Evolutionary conservation across 2,329 filamentous ascomycete species (phyloP).

Genomic region (Fusarium sp.): DNA sequence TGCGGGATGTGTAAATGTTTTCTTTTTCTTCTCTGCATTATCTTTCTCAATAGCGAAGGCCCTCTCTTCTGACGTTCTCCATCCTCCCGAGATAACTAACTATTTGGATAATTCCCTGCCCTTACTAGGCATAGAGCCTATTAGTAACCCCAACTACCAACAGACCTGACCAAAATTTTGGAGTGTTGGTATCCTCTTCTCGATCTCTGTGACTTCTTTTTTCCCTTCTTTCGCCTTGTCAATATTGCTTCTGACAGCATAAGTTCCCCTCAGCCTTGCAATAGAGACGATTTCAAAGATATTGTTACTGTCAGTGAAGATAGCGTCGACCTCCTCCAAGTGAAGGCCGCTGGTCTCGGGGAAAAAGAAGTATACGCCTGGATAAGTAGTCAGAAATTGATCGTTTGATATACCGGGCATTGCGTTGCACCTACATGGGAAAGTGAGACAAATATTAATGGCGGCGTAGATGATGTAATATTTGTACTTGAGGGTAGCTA

Average conservation of each 20-base stretch:
- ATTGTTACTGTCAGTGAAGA: not conserved
- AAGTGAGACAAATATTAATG: slow-evolving; percentile 1
- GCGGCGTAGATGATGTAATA: slow-evolving; percentile 13
- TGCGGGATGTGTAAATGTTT: no score
- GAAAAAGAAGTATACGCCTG: slow-evolving; percentile 5
- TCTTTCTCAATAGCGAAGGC: no score
- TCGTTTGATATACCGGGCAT: accelerated
- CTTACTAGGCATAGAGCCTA: no score
- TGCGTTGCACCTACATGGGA: not conserved
- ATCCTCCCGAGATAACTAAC: no score
- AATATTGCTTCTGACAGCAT: accelerated
- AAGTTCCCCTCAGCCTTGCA: not conserved
- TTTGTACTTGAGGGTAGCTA: slow-evolving; percentile 5
- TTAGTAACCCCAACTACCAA: no score
- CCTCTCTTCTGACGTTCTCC: no score
- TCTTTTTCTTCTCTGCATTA: no score
- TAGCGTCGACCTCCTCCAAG: slow-evolving; percentile 3
- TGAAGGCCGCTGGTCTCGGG: slow-evolving; percentile 4
- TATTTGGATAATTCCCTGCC: no score
- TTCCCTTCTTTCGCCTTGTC: not conserved
- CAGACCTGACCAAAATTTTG: not conserved
- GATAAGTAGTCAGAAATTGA: not conserved
- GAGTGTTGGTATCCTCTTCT: not conserved
- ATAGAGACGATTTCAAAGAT: not conserved
- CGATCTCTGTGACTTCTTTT: not conserved